Base-by-base conservation (phyloP, 2,329 filamentous ascomycete genomes). In the Pseudogymnoascus verrucosus region DNA sequence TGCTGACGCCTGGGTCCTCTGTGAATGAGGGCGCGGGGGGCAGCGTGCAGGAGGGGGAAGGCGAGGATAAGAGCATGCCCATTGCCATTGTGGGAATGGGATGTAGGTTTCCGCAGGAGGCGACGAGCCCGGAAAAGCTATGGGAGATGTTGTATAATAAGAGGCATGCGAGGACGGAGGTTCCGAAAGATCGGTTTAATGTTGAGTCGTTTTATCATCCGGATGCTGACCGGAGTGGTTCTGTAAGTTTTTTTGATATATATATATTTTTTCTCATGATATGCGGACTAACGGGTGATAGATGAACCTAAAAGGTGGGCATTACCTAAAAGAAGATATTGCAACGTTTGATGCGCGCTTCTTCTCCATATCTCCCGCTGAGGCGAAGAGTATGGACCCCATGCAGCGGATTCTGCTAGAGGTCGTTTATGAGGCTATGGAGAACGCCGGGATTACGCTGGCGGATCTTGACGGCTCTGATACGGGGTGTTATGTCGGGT, bases 191-290 rank as follows among this genome's bases (percentile, higher is more conserved):
- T 44, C 61, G 82, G 8, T 78, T 84, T 66, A 82, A 84, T 42
- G 76, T 80, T 36, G 74, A 79, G 12, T 78, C 78, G n/a, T 84
- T 82, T 68, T 81, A 80, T 66, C 82, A 85, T 67, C 81, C 81
- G 0, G 78, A 81, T 19, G 68, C 72, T 10, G 74, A 60, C 65
- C 68, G 71, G 23, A 61, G 63, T 16, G 69, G 69, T 37, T 69
- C 7, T 70, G 10, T 67, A 63, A 10, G 34, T 69, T 12, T 73
- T 73, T 59, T 69, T 3, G 8, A 34, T 34, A 34, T 34, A 34
- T 34, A 31, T 34, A 34, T 12, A 31, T 34, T 4, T 34, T 11
- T 34, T 34, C 31, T 34, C 31, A 34, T 34, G 31, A 40, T 16
- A 16, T 23, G 19, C 31, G 1, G 19, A 23, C 40, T 44, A 44